Conservation (phyloP, 495 filamentous ascomycete genomes). For the Annulohypoxylon moriforme region DNA sequence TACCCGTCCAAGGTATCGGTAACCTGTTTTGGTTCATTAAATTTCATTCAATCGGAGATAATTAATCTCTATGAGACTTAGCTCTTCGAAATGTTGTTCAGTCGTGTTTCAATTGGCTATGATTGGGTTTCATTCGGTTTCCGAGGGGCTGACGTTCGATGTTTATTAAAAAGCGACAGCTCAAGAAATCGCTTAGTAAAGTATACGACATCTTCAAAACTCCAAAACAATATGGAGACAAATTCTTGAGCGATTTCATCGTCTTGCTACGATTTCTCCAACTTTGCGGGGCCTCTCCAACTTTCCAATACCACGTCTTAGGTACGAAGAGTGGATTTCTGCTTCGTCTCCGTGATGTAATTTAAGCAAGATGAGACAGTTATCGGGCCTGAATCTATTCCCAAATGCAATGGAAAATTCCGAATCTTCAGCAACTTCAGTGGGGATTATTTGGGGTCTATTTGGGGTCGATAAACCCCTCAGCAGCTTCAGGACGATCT, state of each 20-base stretch:
- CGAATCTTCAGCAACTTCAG: not conserved
- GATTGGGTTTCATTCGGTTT: not conserved
- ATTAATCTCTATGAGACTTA: not conserved
- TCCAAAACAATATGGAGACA: not conserved
- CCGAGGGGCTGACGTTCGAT: not conserved
- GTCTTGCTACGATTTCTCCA: not conserved
- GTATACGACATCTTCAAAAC: not conserved
- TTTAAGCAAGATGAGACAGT: not conserved
- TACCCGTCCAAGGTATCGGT: not conserved
- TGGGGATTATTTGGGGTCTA: slow-evolving; percentile 1
- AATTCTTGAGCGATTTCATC: not conserved
- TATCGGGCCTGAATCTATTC: not conserved
- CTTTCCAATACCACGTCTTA: not conserved
- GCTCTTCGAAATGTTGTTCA: not conserved
- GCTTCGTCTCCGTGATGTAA: not conserved
- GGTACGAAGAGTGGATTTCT: not conserved
- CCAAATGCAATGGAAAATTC: not conserved
- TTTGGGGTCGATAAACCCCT: not conserved
- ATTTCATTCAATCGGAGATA: not conserved
- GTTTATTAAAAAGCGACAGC: not conserved
- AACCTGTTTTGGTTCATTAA: not conserved
- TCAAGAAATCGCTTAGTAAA: slow-evolving; percentile 9
- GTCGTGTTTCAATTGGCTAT: not conserved
- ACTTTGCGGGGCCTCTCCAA: slow-evolving; percentile 3
- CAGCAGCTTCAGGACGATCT: not conserved